Conservation (phyloP, 192 early-diverging fungal genomes). For the Glomus cerebriforme region DNA sequence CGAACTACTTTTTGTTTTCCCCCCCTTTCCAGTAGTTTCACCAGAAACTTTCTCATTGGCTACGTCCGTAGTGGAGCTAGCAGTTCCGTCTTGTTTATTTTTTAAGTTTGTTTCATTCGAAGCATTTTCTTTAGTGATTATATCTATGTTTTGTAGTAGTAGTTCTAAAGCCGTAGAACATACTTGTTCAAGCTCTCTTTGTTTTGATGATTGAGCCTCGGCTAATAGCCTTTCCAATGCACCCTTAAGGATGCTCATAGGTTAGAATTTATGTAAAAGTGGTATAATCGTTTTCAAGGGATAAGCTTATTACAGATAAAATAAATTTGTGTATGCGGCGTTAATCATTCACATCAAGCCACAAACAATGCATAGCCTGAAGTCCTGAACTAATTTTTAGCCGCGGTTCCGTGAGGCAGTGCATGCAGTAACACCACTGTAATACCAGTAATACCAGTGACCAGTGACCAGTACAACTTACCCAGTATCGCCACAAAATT, state of each 20-base stretch:
- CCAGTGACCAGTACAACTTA: too few species aligned
- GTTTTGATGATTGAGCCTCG: conserved; percentile 46
- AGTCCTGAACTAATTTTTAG: background rate
- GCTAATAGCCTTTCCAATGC: conserved; percentile 48
- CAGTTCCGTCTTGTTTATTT: background rate
- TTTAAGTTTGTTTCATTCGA: background rate
- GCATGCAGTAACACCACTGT: too few species aligned
- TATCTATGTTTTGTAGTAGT: conserved; percentile 39
- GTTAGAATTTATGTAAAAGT: background rate
- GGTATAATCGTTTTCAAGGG: background rate
- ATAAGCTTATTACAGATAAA: background rate
- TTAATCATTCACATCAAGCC: background rate
- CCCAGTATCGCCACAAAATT: too few species aligned
- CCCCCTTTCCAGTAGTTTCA: background rate
- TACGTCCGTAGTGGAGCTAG: background rate
- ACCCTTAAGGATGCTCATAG: conserved; percentile 50
- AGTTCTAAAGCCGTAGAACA: conserved; percentile 41
- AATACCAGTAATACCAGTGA: too few species aligned
- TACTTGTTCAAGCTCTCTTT: conserved; percentile 42
- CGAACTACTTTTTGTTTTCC: background rate
- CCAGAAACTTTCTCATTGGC: background rate
- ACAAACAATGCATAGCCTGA: background rate
- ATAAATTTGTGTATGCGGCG: background rate
- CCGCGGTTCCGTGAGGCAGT: background rate
- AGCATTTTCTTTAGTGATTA: conserved; percentile 28